A percentile compares a stretch with the other conserved stretches of the same genome.
phyloP scores from a whole-genome alignment of 495 filamentous ascomycete genomes.

The Letharia columbiana region DNA sequence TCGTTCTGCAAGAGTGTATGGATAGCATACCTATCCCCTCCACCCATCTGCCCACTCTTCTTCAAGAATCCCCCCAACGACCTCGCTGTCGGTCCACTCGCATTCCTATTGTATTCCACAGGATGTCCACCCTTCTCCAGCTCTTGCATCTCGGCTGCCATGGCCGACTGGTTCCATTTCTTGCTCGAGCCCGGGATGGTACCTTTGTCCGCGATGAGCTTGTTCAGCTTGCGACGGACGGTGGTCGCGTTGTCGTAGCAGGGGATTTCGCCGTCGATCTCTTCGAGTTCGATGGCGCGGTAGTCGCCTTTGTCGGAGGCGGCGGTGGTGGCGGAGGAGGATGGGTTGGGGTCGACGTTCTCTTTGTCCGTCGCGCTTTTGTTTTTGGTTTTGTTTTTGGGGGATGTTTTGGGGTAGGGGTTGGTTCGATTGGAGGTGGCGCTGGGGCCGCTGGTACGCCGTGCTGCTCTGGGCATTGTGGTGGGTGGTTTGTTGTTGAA shows the following conservation, averaged over 20 bases:
- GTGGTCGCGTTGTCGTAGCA: constrained; percentile 24
- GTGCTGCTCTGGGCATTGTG: constrained; percentile 21
- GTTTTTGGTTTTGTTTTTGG: neutral
- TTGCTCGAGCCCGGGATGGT: constrained; percentile 20
- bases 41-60: constrained; percentile 21
- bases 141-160: constrained; percentile 21
- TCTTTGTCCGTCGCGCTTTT: constrained; percentile 20
- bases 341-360: constrained; percentile 20
- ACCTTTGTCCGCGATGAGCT: constrained; percentile 17
- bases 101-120: constrained; percentile 16
- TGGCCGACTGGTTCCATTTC: constrained; percentile 21
- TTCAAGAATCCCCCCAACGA: constrained; percentile 16
- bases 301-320: constrained; percentile 13
- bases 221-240: constrained; percentile 24
- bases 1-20: too few species aligned
- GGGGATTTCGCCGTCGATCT: constrained; percentile 20
- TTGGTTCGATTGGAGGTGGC: constrained; percentile 9
- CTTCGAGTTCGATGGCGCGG: constrained; percentile 20
- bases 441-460: constrained; percentile 31
- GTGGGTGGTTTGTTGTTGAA: neutral
- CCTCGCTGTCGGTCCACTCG: constrained; percentile 11
- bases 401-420: constrained; percentile 21
- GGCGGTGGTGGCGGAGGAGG: neutral
- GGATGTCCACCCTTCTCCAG: constrained; percentile 14
- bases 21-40: too few species aligned